Base-by-base conservation (phyloP, 768 basidiomycete genomes). In the Rhizopogon vesiculosus region DNA sequence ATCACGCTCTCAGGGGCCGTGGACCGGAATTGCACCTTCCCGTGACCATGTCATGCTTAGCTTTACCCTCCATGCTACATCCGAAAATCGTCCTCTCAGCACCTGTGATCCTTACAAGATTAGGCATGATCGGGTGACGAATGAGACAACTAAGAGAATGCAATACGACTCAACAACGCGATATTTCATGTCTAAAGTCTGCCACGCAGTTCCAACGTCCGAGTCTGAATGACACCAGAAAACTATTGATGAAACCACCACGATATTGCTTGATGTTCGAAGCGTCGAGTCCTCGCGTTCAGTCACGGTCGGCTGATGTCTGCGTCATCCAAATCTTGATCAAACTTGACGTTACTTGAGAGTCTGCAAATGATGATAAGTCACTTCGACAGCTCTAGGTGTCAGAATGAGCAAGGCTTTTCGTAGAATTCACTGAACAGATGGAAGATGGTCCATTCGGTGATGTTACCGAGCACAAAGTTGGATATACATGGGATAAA, bases 241-340 rank as follows among this genome's bases (percentile, higher is more conserved):
- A 22, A 5, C 10, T 16, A 9, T 3, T 25, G 62, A 33, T 4
- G 64, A 61, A 13, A 66, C 39, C 5, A 55, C 63, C 2, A 56
- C 0, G 6, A 63, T 67, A 25, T 69, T 65, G 18, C 62, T 57
- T 67, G 29, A 42, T 46, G 7, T 69, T 62, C 9, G 7, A 59
- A 22, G 60, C 22, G 10, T 16, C 60, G 3, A 69, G 66, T 33
- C 66, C 61, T 5, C 69, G 54, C n/a, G 62, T 57, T 25, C 25
- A 25, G 25, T 25, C 25, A 4, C 25, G 25, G 25, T 25, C 3
- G 25, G 18, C 66, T 55, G 43, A 67, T 59, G 13, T 63, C 63
- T 1, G 57, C 52, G 0, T 64, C 58, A 16, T 52, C 55, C 5
- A 45, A 19, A 25, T 22, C 22, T 25, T 18, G 42, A 18, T 56